A percentile compares a stretch with the other conserved stretches of the same genome.
These are phyloP conservation scores for Mucor saturninus DNA, from an alignment of 371 early-diverging fungal species.

Conservation along the genomic window DNA sequence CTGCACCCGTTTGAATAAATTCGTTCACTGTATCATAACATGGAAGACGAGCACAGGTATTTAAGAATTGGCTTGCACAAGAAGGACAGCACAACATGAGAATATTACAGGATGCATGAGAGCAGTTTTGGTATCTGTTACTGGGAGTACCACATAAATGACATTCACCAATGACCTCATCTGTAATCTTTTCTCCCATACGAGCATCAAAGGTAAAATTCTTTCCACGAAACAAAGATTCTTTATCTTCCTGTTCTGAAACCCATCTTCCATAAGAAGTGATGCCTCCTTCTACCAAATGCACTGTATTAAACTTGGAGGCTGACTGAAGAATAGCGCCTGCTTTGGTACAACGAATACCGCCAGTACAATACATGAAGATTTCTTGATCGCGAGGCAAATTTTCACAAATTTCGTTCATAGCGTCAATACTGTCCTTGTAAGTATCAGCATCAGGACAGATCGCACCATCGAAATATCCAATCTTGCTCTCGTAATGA, in stretches of 20 bases:
- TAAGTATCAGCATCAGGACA: slow-evolving; percentile 82
- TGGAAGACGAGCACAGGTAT: slow-evolving; percentile 64
- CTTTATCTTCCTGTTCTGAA: slow-evolving; percentile 40
- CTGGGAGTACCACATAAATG: slow-evolving; percentile 74
- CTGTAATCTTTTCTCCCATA: slow-evolving; percentile 76
- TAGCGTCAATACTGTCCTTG: slow-evolving; percentile 59
- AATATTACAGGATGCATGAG: slow-evolving; percentile 74
- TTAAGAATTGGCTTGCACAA: slow-evolving; percentile 62
- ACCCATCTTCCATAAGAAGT: slow-evolving; percentile 80
- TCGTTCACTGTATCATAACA: slow-evolving; percentile 67
- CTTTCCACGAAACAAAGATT: slow-evolving; percentile 76
- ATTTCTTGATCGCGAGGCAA: slow-evolving; percentile 63
- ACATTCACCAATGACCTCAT: slow-evolving; percentile 68
- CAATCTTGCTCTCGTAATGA: slow-evolving; percentile 78
- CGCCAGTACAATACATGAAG: slow-evolving; percentile 83
- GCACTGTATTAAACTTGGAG: slow-evolving; percentile 70
- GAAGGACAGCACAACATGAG: slow-evolving; percentile 74
- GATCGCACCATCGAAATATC: slow-evolving; percentile 75
- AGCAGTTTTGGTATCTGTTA: slow-evolving; percentile 75
- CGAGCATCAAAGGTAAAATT: slow-evolving; percentile 88
- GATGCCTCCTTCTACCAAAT: slow-evolving; percentile 76
- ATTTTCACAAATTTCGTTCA: slow-evolving; percentile 57
- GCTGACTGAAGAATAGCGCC: slow-evolving; percentile 77
- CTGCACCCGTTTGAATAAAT: slow-evolving; percentile 21
- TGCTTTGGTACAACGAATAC: slow-evolving; percentile 31